Base-by-base conservation (phyloP, 345 rosid genomes). In the Sonneratia caseolaris region DNA sequence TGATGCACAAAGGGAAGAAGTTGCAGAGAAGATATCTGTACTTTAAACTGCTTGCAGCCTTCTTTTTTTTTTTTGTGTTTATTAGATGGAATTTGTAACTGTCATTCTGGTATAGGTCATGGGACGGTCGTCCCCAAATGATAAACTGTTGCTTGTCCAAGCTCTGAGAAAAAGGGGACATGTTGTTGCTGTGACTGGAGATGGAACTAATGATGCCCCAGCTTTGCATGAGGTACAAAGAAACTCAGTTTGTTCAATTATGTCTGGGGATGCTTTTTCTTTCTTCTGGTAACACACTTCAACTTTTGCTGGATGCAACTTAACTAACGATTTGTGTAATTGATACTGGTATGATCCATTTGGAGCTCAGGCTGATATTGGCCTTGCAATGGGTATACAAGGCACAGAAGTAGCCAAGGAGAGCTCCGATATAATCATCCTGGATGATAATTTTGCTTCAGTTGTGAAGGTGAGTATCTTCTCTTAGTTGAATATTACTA, bases 351-450 rank as follows among this genome's bases (percentile, higher is more conserved):
- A 21, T 27, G 18, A 13, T 59, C 45, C 45, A 53, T n/a, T 62
- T 59, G 53, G 74, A 21, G 12, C 68, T 74, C 68, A 96, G 99
- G 99, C 99, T 16, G 98, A 95, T 79, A 89, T 95, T 71, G 99
- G 99, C 77, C 96, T 95, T 70, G 79, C 99, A 48, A 95, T 95
- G 99, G 99, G 99, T 75, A 95, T 95, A 73, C 88, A 85, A 83
- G 99, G 99, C 70, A 95, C 99, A 3, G 99, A 95, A 83, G 99
- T 95, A 64, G 99, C 99, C 2, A 95, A 95, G 73, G 99, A 95
- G 83, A 95, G 88, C 82, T 95, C 99, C 1, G 99, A 95, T 76
- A 92, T 95, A 72, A 92, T 95, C 76, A 95, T 95, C 47, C 74
- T 95, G 84, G 99, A 95, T 73, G 99, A 95, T 75, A 81, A 95